Conservation (phyloP, 2,329 filamentous ascomycete genomes). For the Penicillium sumatraense region DNA sequence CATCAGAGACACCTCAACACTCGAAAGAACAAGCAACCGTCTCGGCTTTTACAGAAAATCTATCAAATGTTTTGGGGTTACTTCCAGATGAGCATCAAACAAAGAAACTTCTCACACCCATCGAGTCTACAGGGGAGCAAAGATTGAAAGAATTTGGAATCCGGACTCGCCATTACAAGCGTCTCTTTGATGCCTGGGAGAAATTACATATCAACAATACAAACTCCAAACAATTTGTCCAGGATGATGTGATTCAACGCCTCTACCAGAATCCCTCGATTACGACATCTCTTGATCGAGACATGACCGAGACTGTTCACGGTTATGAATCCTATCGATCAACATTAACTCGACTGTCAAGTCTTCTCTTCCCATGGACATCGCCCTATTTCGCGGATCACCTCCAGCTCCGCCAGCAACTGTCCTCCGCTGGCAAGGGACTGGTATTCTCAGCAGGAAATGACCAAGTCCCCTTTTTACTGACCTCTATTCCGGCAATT, state of each 20-base stretch:
- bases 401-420: constrained; percentile 2
- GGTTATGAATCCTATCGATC: constrained; percentile 50
- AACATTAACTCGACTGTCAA: constrained; percentile 45
- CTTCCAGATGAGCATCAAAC: not conserved
- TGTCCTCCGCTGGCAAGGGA: not conserved
- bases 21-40: not conserved
- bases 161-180: constrained; percentile 45
- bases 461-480: constrained; percentile 47
- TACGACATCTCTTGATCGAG: not conserved
- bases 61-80: not conserved
- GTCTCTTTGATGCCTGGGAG: constrained; percentile 46
- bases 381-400: constrained; percentile 8
- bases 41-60: not conserved
- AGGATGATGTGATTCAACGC: not conserved
- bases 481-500: constrained; percentile 45
- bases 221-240: not conserved
- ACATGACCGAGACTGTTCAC: constrained; percentile 27
- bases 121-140: constrained; percentile 45
- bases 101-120: constrained; percentile 40
- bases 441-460: constrained; percentile 53
- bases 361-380: constrained; percentile 21
- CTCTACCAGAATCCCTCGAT: constrained; percentile 21
- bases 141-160: constrained; percentile 47
- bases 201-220: constrained; percentile 20
- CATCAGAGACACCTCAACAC: not conserved